Conservation (phyloP, 345 rosid genomes). For the Carallia pectinifolia region DNA sequence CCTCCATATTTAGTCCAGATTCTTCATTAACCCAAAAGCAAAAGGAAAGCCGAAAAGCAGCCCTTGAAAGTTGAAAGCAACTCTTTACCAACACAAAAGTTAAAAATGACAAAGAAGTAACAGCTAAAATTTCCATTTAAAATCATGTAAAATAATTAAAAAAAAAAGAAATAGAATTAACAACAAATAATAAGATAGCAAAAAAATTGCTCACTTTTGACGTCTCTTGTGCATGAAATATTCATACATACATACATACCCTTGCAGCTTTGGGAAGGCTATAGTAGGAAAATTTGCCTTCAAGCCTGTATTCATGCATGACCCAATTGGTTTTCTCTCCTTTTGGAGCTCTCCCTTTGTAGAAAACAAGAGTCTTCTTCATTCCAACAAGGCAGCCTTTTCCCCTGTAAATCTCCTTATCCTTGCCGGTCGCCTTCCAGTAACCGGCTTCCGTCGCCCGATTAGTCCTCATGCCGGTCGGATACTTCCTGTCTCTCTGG, state of each 20-base stretch:
- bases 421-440: constrained; percentile 99
- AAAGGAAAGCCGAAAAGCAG: not conserved
- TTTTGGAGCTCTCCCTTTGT: constrained; percentile 92
- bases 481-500: constrained; percentile 86
- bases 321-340: constrained; percentile 97
- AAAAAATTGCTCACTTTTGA: not conserved
- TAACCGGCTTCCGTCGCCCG: constrained; percentile 89
- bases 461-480: constrained; percentile 95
- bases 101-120: constrained; percentile 18
- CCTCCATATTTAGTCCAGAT: constrained; percentile 8
- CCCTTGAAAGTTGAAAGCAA: constrained; percentile 29
- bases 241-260: constrained; percentile 33
- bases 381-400: constrained; percentile 75
- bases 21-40: constrained; percentile 36
- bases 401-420: constrained; percentile 76
- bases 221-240: not conserved
- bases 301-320: constrained; percentile 92
- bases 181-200: not conserved
- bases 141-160: not conserved
- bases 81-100: constrained; percentile 34
- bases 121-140: not conserved
- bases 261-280: constrained; percentile 63
- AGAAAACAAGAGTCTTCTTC: constrained; percentile 99
- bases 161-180: not conserved
- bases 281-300: constrained; percentile 74